Base-by-base conservation (phyloP, 2,329 filamentous ascomycete species). In the Ophiostoma perfectum region DNA sequence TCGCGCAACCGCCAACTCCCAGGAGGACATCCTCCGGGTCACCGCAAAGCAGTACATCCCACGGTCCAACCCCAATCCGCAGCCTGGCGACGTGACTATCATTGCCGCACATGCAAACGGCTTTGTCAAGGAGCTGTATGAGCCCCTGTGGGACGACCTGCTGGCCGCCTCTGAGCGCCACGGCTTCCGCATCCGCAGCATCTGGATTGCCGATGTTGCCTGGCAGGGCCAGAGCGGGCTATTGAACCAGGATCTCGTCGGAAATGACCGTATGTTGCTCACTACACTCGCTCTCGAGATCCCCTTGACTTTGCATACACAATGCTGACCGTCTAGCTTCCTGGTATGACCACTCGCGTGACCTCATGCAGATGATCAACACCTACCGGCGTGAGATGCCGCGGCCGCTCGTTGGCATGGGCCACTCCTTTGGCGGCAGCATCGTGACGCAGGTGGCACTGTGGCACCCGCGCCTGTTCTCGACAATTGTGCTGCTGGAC, bases 101-200 rank as follows among this genome's bases (percentile, higher is more conserved):
- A 87, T 98, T 68, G 92, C 86, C 11, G 89, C 90, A 4, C 93
- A 97, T 79, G 94, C 92, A 65, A 97, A 97, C 80, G 94, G 90
- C 11, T 97, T 97, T 73, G 90, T 92, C 11, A 98, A 97, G 90
- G 94, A 98, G 81, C 79, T 97, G 2, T 97, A 97, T 75, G 93
- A 97, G 74, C 91, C 94, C 0, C 81, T 97, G 0, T 97, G 93
- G 90, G 91, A 94, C 70, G 92, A 97, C 66, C 81, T 97, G 1
- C 81, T 90, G 73, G 78, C 82, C 18, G 80, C 82, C 18, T 80
- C 88, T 5, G 83, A 84, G 72, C 76, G 78, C 14, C 80, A 83
- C 68, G 88, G 87, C 18, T 86, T 96, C 73, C 82, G 84, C 2
- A 91, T 98, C 73, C 86, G 92, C 69, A 83, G 86, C 71, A 93